phyloP scores from a whole-genome alignment of 202 grass and related monocot species.

The Musa balbisiana region DNA sequence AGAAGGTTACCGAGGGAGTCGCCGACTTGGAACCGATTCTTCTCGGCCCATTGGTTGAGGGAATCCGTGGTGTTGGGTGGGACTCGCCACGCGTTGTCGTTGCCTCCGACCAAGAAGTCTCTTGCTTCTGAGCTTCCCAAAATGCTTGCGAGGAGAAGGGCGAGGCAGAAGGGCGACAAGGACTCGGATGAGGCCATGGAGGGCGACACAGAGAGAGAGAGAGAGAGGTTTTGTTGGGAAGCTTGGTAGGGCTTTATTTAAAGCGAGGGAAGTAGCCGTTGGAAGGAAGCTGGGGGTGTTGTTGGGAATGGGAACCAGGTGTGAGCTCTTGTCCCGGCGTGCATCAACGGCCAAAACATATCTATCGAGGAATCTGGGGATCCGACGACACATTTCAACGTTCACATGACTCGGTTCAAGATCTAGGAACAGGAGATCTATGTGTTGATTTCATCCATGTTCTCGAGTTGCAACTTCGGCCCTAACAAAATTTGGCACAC shows the following conservation, averaged over 20 bases:
- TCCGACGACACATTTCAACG: neutral
- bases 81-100: conserved; percentile 10
- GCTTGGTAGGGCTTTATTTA: neutral
- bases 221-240: neutral
- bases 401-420: neutral
- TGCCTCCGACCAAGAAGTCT: conserved; percentile 26
- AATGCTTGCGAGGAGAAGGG: neutral
- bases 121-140: conserved; percentile 4
- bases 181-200: neutral
- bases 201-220: neutral
- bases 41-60: conserved; percentile 26
- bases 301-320: neutral
- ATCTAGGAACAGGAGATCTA: too few species aligned
- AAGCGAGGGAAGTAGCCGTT: conserved; percentile 8
- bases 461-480: too few species aligned
- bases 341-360: neutral
- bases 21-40: conserved; percentile 21
- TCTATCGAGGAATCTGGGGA: too few species aligned
- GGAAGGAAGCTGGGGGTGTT: neutral
- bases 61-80: conserved; percentile 4
- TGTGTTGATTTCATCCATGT: too few species aligned
- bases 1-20: conserved; percentile 8
- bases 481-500: too few species aligned
- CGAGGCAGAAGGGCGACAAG: neutral
- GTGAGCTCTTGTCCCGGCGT: neutral